Percentiles rank a stretch among this genome's conserved stretches.
Evolutionary conservation across 2,329 filamentous ascomycete genomes (phyloP).

Genomic region (Achaetomium macrosporum): DNA sequence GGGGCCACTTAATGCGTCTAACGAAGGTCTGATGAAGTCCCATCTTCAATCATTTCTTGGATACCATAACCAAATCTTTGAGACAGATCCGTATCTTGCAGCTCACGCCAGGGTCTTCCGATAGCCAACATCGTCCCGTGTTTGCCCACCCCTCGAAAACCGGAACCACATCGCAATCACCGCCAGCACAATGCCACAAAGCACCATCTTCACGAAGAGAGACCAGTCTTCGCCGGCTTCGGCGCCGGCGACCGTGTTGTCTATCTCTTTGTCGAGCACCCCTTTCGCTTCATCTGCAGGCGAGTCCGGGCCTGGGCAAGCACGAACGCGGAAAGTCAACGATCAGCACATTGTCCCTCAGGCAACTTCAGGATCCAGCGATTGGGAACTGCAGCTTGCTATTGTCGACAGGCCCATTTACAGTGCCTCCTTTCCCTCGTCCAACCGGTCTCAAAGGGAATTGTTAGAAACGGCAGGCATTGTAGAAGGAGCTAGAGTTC

Average conservation of each 20-base stretch:
- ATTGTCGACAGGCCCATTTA: slow-evolving; percentile 3
- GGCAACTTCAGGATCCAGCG: background rate
- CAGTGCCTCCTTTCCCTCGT: background rate
- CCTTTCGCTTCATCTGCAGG: slow-evolving; percentile 32
- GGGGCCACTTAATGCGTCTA: slow-evolving; percentile 15
- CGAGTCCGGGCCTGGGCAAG: slow-evolving; percentile 28
- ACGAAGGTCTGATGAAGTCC: background rate
- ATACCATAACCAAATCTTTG: background rate
- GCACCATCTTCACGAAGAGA: slow-evolving; percentile 43
- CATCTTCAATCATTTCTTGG: background rate
- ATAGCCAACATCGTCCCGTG: slow-evolving; percentile 32
- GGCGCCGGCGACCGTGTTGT: slow-evolving; percentile 26
- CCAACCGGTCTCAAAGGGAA: slow-evolving; percentile 1
- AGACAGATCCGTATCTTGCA: background rate
- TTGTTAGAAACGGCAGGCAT: slow-evolving; percentile 14
- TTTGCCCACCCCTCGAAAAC: slow-evolving; percentile 32
- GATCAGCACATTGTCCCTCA: slow-evolving; percentile 28
- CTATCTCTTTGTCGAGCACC: slow-evolving; percentile 33
- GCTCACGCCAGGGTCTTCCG: slow-evolving; percentile 40
- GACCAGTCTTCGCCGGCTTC: slow-evolving; percentile 34
- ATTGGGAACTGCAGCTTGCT: background rate
- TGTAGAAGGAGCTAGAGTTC: slow-evolving; percentile 56
- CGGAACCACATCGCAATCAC: slow-evolving; percentile 42
- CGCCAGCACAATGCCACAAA: slow-evolving; percentile 44
- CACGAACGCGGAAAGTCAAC: slow-evolving; percentile 26